These are phyloP conservation scores for Xylaria scruposa DNA, from an alignment of 495 filamentous ascomycete species.

Conservation along the genomic window DNA sequence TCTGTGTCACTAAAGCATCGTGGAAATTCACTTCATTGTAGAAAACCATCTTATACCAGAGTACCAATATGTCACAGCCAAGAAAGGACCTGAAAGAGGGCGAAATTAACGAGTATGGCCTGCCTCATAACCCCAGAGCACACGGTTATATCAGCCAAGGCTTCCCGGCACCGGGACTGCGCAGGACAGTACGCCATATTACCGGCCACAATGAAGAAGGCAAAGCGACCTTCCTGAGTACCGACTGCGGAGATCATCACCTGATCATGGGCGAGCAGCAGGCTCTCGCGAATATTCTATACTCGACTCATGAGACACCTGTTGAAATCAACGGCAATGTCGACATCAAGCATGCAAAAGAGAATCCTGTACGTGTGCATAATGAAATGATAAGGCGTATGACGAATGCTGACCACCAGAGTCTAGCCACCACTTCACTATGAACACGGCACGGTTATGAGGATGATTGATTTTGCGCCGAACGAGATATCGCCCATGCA, in stretches of 20 bases:
- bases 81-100: not conserved
- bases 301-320: constrained; percentile 61
- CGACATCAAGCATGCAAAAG: constrained; percentile 45
- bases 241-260: constrained; percentile 27
- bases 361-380: constrained; percentile 29
- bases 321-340: constrained; percentile 44
- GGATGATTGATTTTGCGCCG: constrained; percentile 37
- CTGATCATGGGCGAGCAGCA: constrained; percentile 33
- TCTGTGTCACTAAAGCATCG: not conserved
- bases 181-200: constrained; percentile 39
- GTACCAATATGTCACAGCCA: not conserved
- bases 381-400: not conserved
- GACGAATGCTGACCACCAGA: not conserved
- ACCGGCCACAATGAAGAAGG: constrained; percentile 49
- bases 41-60: not conserved
- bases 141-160: not conserved
- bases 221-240: constrained; percentile 40
- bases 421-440: constrained; percentile 6
- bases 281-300: constrained; percentile 44
- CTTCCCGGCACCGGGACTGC: constrained; percentile 31
- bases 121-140: not conserved
- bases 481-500: constrained; percentile 58
- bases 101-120: not conserved
- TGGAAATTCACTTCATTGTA: not conserved
- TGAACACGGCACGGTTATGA: not conserved